phyloP scores from a whole-genome alignment of 129 eudicot species.

The Kitagawia praeruptora region DNA sequence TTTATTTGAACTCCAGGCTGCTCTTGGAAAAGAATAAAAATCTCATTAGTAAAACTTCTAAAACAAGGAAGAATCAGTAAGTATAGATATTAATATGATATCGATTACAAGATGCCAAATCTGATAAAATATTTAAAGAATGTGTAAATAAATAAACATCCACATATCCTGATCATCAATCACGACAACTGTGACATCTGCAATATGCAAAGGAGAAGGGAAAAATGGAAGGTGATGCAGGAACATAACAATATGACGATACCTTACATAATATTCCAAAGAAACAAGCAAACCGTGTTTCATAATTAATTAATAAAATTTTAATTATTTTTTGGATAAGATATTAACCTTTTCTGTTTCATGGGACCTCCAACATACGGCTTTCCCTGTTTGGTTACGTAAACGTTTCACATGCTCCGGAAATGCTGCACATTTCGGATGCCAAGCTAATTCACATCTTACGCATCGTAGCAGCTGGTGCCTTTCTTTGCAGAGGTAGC shows the following conservation, averaged over 20 bases:
- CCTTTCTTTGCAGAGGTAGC: slow-evolving; percentile 65
- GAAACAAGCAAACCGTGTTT: neutral
- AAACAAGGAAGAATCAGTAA: slow-evolving; percentile 18
- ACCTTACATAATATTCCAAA: neutral
- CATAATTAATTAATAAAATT: no score
- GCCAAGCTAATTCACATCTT: slow-evolving; percentile 73
- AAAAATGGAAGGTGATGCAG: no score
- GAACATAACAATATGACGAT: neutral
- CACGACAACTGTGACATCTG: neutral
- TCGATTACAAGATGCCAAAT: neutral
- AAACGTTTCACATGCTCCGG: slow-evolving; percentile 52
- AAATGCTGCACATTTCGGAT: slow-evolving; percentile 68
- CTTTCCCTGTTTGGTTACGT: slow-evolving; percentile 39
- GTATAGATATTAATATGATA: no score
- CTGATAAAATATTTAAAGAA: neutral
- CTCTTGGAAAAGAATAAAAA: slow-evolving; percentile 41
- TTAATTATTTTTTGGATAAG: neutral
- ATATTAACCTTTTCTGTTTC: slow-evolving; percentile 50
- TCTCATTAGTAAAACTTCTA: slow-evolving; percentile 51
- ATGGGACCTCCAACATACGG: slow-evolving; percentile 80
- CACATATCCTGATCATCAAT: neutral
- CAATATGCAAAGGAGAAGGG: no score
- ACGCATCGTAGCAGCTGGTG: slow-evolving; percentile 58
- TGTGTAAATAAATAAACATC: neutral
- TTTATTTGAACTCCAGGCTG: slow-evolving; percentile 55